These are phyloP conservation scores for Hondaea fermentalgiana DNA, from an alignment of 108 stramenopile species.

Conservation along the genomic window DNA sequence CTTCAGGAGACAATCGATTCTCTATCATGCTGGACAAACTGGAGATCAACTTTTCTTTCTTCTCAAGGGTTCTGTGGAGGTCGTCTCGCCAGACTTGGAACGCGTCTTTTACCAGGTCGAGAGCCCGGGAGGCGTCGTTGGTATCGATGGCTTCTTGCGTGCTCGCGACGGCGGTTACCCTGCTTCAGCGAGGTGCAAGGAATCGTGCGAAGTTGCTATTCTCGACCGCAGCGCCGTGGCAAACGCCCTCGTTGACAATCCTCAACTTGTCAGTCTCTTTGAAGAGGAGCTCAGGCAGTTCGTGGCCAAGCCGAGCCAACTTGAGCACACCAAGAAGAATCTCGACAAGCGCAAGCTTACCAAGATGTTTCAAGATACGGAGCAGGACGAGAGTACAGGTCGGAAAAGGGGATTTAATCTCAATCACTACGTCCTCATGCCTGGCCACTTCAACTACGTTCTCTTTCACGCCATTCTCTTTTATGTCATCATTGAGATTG, in stretches of 20 bases:
- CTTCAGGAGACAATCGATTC: background rate
- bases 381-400: background rate
- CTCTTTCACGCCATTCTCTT: constrained; percentile 33
- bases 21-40: background rate
- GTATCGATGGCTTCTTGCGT: background rate
- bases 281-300: background rate
- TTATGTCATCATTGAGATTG: constrained; percentile 7
- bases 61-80: background rate
- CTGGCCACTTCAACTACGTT: constrained; percentile 21
- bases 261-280: background rate
- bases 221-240: background rate
- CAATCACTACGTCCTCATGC: constrained; percentile 38
- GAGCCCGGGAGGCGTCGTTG: background rate
- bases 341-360: constrained; percentile 46
- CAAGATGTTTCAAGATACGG: constrained; percentile 32
- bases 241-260: background rate
- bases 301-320: background rate
- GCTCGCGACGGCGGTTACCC: background rate
- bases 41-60: background rate
- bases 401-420: background rate
- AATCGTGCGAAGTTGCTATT: background rate
- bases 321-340: constrained; percentile 41
- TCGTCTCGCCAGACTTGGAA: background rate
- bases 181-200: background rate
- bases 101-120: background rate